phyloP scores from a whole-genome alignment of 192 early-diverging fungal genomes.

The Bifiguratus adelaidae region DNA sequence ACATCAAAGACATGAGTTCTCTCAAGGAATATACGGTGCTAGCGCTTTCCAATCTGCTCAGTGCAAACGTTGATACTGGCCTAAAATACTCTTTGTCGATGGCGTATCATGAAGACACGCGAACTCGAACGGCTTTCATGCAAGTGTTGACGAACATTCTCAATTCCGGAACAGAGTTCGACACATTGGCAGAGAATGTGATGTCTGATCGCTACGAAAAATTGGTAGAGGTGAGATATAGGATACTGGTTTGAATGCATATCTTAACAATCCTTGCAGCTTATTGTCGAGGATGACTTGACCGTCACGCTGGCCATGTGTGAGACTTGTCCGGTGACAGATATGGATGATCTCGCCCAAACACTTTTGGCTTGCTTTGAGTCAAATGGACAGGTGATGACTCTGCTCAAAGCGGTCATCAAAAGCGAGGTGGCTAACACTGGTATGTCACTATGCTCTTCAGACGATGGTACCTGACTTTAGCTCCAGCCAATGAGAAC shows the following conservation, averaged over 20 bases:
- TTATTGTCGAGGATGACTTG: constrained; percentile 60
- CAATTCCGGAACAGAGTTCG: constrained; percentile 80
- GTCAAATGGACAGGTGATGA: constrained; percentile 53
- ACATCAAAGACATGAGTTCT: constrained; percentile 46
- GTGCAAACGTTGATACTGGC: constrained; percentile 88
- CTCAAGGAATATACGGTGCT: constrained; percentile 82
- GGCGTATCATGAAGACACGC: constrained; percentile 86
- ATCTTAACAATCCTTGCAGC: constrained; percentile 11
- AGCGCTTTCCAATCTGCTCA: constrained; percentile 81
- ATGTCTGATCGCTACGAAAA: constrained; percentile 71
- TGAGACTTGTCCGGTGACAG: constrained; percentile 74
- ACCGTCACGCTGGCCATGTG: constrained; percentile 72
- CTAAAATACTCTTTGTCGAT: constrained; percentile 82
- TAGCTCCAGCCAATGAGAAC: constrained; percentile 45
- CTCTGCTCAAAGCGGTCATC: constrained; percentile 70
- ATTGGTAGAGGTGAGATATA: constrained; percentile 50
- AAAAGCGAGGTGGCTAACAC: constrained; percentile 81
- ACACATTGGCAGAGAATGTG: constrained; percentile 62
- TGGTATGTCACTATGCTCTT: constrained; percentile 22
- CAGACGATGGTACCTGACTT: background rate
- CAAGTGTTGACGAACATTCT: constrained; percentile 89
- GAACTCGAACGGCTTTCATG: constrained; percentile 83
- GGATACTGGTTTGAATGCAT: constrained; percentile 9
- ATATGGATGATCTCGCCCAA: constrained; percentile 81
- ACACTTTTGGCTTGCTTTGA: constrained; percentile 76